These are phyloP conservation scores for Phytophthora ohioensis DNA, from an alignment of 352 stramenopile species.

Conservation along the genomic window DNA sequence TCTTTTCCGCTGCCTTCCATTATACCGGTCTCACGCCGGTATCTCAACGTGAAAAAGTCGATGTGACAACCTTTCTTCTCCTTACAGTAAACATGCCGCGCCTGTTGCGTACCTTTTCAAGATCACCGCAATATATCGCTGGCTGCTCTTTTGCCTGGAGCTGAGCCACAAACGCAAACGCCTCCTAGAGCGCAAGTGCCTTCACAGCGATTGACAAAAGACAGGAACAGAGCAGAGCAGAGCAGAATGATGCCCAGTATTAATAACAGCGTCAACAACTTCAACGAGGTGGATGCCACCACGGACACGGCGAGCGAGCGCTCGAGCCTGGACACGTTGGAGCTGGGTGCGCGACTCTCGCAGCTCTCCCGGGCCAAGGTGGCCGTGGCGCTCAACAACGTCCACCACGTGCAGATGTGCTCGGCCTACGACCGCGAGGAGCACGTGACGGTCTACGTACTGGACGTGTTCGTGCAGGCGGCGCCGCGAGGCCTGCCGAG, in stretches of 20 bases:
- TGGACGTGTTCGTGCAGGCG: conserved; percentile 57
- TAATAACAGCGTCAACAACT: conserved; percentile 1
- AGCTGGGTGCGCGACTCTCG: conserved; percentile 30
- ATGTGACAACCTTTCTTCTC: conserved; percentile 24
- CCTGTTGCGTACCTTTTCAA: conserved; percentile 26
- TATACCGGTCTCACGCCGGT: conserved; percentile 9
- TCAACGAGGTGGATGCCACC: conserved; percentile 22
- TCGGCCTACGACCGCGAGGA: conserved; percentile 41
- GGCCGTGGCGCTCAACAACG: conserved; percentile 66
- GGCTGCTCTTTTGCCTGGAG: neutral
- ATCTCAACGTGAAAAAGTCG: conserved; percentile 15
- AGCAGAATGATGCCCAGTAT: conserved; percentile 1
- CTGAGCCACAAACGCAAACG: conserved; percentile 13
- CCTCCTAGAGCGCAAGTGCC: conserved; percentile 3
- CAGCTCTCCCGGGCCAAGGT: conserved; percentile 42
- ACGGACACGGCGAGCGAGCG: conserved; percentile 31
- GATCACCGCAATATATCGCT: conserved; percentile 23
- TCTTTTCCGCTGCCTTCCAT: neutral
- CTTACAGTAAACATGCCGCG: conserved; percentile 28
- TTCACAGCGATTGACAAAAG: conserved; percentile 2
- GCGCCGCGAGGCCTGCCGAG: conserved; percentile 54
- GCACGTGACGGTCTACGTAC: conserved; percentile 53
- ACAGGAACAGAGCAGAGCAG: neutral
- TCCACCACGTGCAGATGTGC: conserved; percentile 60
- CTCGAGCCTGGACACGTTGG: conserved; percentile 32